These are phyloP conservation scores for Kluyveromyces nonfermentans DNA, from an alignment of 805 yeast species.

Conservation along the genomic window DNA sequence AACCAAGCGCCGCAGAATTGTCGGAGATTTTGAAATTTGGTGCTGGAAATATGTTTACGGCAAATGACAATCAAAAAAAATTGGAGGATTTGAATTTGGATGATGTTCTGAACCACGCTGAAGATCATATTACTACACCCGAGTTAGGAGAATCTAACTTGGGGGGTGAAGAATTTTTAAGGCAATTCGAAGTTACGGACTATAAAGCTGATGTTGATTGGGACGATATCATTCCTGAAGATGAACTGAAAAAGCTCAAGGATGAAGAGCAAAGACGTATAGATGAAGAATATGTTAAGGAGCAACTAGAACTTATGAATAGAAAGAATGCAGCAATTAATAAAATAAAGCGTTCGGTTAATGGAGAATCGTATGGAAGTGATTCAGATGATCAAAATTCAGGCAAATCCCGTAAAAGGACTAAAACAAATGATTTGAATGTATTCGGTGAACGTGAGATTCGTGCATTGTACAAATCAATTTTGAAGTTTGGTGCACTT, in stretches of 20 bases:
- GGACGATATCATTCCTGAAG: constrained; percentile 98
- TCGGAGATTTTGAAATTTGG: constrained; percentile 94
- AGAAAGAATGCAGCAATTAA: constrained; percentile 70
- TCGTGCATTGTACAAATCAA: constrained; percentile 74
- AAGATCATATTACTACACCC: constrained; percentile 92
- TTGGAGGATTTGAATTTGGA: constrained; percentile 91
- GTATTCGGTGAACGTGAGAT: constrained; percentile 76
- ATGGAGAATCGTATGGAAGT: constrained; percentile 34
- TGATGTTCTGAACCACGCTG: constrained; percentile 93
- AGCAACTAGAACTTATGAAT: constrained; percentile 80
- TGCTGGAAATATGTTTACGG: constrained; percentile 96
- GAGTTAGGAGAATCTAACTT: constrained; percentile 95
- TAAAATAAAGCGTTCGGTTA: constrained; percentile 38
- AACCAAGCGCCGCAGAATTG: constrained; percentile 77
- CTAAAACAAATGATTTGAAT: constrained; percentile 37
- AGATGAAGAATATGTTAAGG: constrained; percentile 80
- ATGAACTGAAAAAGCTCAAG: constrained; percentile 77
- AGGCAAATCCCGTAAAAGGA: constrained; percentile 30
- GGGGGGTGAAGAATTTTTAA: constrained; percentile 96
- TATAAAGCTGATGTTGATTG: constrained; percentile 97
- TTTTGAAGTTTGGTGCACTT: constrained; percentile 75
- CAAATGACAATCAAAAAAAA: constrained; percentile 90
- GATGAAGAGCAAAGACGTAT: constrained; percentile 81
- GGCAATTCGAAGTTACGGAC: constrained; percentile 96
- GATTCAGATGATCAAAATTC: constrained; percentile 33